Conservation (phyloP, 1,139 yeast genomes). For the Candida sp. region DNA sequence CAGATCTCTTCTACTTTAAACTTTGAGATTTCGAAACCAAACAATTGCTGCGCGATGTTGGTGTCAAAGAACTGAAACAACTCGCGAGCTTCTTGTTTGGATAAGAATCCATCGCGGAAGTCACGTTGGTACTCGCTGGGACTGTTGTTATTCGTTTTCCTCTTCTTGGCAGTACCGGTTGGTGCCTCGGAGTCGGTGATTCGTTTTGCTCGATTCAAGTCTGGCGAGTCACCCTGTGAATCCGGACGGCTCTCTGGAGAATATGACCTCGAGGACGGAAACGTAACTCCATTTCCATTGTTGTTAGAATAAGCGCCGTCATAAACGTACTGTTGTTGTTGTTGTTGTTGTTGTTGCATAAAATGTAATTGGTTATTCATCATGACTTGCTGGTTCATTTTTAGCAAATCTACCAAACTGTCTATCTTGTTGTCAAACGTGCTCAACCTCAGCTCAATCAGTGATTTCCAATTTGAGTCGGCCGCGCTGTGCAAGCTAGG, state of each 20-base stretch:
- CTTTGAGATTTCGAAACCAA: slow-evolving; percentile 64
- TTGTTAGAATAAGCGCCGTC: background rate
- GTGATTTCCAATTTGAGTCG: slow-evolving; percentile 41
- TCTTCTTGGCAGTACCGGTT: slow-evolving; percentile 7
- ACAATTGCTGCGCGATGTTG: slow-evolving; percentile 65
- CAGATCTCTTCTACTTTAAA: slow-evolving; percentile 56
- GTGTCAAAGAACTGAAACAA: slow-evolving; percentile 57
- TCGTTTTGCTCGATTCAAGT: background rate
- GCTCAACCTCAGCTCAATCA: slow-evolving; percentile 48
- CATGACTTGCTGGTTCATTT: slow-evolving; percentile 33
- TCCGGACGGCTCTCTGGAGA: background rate
- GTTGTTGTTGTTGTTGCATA: slow-evolving; percentile 10
- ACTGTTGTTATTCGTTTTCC: slow-evolving; percentile 3
- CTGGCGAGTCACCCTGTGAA: background rate
- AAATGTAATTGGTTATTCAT: slow-evolving; percentile 21
- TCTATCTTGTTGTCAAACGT: slow-evolving; percentile 52
- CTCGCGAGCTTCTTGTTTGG: slow-evolving; percentile 50
- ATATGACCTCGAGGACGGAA: slow-evolving; percentile 4
- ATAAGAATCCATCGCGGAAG: slow-evolving; percentile 39
- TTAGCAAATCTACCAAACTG: slow-evolving; percentile 42
- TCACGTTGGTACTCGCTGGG: slow-evolving; percentile 24
- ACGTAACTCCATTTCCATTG: slow-evolving; percentile 3
- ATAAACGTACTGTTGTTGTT: slow-evolving; percentile 3
- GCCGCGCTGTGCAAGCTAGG: slow-evolving; percentile 2
- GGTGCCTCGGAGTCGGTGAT: background rate